Conservation (phyloP, 768 basidiomycete genomes). For the Tubosaeta sp. region DNA sequence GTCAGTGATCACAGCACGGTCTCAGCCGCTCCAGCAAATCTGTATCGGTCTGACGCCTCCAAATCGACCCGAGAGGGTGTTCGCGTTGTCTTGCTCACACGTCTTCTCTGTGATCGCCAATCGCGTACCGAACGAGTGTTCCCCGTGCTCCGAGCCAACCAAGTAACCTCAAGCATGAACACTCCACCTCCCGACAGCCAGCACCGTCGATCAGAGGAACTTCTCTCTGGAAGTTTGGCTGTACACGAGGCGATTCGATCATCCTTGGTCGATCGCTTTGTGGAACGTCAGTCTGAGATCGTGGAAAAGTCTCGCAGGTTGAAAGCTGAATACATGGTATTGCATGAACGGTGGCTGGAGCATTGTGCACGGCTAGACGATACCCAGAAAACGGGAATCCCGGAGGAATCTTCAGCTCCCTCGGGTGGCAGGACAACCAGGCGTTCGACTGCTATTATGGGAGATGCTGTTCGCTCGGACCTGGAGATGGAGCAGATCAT, state of each 20-base stretch:
- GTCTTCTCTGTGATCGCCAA: constrained; percentile 56
- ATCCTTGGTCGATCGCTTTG: constrained; percentile 52
- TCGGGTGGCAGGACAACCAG: constrained; percentile 61
- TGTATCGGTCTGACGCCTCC: constrained; percentile 14
- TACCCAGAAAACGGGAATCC: constrained; percentile 27
- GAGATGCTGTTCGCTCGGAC: constrained; percentile 90
- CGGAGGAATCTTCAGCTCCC: constrained; percentile 37
- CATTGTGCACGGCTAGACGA: constrained; percentile 71
- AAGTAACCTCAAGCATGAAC: constrained; percentile 36
- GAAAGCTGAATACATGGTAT: constrained; percentile 58
- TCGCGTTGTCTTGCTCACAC: constrained; percentile 57
- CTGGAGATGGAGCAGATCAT: constrained; percentile 97
- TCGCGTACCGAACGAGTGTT: constrained; percentile 58
- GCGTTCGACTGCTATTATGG: constrained; percentile 64
- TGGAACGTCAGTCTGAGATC: constrained; percentile 45
- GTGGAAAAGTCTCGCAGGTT: constrained; percentile 54
- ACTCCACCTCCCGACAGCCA: constrained; percentile 29
- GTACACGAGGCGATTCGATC: constrained; percentile 40
- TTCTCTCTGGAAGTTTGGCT: constrained; percentile 36
- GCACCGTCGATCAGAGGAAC: constrained; percentile 47
- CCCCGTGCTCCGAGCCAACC: constrained; percentile 62
- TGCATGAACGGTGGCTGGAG: constrained; percentile 69
- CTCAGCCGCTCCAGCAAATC: constrained; percentile 7
- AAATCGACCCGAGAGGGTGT: constrained; percentile 57
- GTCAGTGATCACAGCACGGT: constrained; percentile 26